Evolutionary conservation across 352 stramenopile genomes (phyloP).

Genomic region (Globisporangium rhizosaccharum): DNA sequence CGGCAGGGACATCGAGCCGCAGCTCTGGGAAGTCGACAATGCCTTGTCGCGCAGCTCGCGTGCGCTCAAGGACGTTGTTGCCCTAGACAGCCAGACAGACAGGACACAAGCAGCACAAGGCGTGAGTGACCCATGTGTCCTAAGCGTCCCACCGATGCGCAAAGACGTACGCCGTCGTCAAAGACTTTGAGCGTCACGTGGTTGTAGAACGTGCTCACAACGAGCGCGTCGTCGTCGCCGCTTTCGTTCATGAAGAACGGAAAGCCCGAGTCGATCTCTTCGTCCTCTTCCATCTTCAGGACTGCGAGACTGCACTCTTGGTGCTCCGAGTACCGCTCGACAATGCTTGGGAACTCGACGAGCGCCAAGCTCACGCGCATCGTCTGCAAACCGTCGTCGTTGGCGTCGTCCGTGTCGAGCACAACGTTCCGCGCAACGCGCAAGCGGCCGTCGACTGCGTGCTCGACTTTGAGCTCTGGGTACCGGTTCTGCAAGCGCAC

Average conservation of each 20-base stretch:
- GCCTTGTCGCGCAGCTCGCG: conserved; percentile 34
- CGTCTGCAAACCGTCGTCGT: conserved; percentile 50
- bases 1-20: conserved; percentile 55
- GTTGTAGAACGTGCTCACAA: conserved; percentile 62
- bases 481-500: conserved; percentile 19
- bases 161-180: conserved; percentile 40
- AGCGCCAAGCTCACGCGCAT: conserved; percentile 63
- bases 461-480: conserved; percentile 52
- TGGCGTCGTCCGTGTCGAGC: conserved; percentile 57
- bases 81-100: conserved; percentile 17
- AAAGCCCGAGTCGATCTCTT: conserved; percentile 47
- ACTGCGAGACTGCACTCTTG: conserved; percentile 61
- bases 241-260: conserved; percentile 68
- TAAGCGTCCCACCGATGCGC: background rate
- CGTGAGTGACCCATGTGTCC: too few species aligned
- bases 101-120: background rate
- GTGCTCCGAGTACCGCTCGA: conserved; percentile 64
- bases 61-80: conserved; percentile 60
- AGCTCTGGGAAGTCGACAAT: conserved; percentile 54
- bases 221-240: conserved; percentile 58
- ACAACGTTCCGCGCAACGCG: conserved; percentile 54
- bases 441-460: conserved; percentile 40
- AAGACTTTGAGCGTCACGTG: conserved; percentile 49
- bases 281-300: conserved; percentile 77
- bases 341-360: conserved; percentile 68